A percentile compares a stretch with the other conserved stretches of the same genome.
These are phyloP conservation scores for Dictyostelium citrinum DNA, from an alignment of 78 protist species.

Conservation along the genomic window DNA sequence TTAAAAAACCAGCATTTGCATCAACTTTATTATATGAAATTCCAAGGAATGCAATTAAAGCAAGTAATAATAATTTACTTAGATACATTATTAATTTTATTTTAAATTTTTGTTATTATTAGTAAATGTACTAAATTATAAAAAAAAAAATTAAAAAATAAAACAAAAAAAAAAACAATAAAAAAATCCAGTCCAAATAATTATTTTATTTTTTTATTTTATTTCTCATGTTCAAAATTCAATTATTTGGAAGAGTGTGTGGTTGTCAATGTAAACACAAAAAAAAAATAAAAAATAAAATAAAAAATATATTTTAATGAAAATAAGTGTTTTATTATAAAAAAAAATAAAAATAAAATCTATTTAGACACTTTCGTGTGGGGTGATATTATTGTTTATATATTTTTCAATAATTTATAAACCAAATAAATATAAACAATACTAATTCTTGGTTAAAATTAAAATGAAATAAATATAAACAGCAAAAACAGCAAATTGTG, in stretches of 20 bases:
- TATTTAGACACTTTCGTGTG: too few species aligned
- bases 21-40: not conserved
- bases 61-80: not conserved
- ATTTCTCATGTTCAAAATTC: not conserved
- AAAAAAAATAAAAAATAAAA: not conserved
- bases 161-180: not conserved
- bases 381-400: too few species aligned
- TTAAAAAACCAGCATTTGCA: conserved; percentile 32
- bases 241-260: not conserved
- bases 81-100: not conserved
- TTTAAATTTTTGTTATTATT: not conserved
- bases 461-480: too few species aligned
- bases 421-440: too few species aligned
- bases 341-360: not conserved
- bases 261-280: not conserved
- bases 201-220: not conserved
- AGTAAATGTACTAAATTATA: not conserved
- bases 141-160: not conserved
- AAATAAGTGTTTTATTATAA: not conserved
- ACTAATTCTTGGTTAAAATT: too few species aligned
- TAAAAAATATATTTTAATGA: not conserved
- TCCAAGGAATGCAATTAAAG: not conserved
- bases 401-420: too few species aligned
- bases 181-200: not conserved
- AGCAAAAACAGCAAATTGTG: too few species aligned